A percentile compares a stretch with the other conserved stretches of the same genome.
Evolutionary conservation across 768 basidiomycete genomes (phyloP).

Genomic region (Glaciozyma antarctica): DNA sequence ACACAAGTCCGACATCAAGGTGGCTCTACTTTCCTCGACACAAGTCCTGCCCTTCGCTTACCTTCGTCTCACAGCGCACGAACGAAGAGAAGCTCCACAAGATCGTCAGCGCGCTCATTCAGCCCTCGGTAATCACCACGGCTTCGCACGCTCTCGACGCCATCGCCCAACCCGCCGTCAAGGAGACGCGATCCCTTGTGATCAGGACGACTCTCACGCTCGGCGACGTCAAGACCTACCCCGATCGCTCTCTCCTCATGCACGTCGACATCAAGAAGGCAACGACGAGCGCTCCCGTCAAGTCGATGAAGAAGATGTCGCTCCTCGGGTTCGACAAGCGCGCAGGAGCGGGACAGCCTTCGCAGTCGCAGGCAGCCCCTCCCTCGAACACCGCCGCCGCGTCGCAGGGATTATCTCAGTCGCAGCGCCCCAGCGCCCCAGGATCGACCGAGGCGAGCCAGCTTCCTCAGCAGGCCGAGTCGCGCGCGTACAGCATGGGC

Average conservation of each 20-base stretch:
- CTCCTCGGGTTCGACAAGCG: slow-evolving; percentile 15
- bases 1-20: slow-evolving; percentile 65
- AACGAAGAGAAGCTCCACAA: slow-evolving; percentile 66
- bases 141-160: slow-evolving; percentile 58
- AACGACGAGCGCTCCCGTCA: slow-evolving; percentile 59
- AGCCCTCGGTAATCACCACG: slow-evolving; percentile 51
- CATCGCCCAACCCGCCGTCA: slow-evolving; percentile 45
- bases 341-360: background rate
- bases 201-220: slow-evolving; percentile 60
- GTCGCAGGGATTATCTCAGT: background rate
- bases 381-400: background rate
- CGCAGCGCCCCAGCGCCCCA: background rate
- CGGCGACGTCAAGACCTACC: slow-evolving; percentile 59
- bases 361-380: slow-evolving; percentile 1
- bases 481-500: slow-evolving; percentile 8
- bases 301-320: slow-evolving; percentile 60
- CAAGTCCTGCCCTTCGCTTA: background rate
- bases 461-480: too few relatives aligned
- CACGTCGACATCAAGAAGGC: slow-evolving; percentile 68
- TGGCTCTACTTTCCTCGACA: slow-evolving; percentile 35
- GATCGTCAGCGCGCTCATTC: slow-evolving; percentile 38
- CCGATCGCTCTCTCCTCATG: slow-evolving; percentile 67
- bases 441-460: background rate
- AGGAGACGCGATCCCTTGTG: slow-evolving; percentile 57
- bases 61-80: slow-evolving; percentile 44